phyloP scores from a whole-genome alignment of 208 protist genomes.

The Leptomonas pyrrhocoris region DNA sequence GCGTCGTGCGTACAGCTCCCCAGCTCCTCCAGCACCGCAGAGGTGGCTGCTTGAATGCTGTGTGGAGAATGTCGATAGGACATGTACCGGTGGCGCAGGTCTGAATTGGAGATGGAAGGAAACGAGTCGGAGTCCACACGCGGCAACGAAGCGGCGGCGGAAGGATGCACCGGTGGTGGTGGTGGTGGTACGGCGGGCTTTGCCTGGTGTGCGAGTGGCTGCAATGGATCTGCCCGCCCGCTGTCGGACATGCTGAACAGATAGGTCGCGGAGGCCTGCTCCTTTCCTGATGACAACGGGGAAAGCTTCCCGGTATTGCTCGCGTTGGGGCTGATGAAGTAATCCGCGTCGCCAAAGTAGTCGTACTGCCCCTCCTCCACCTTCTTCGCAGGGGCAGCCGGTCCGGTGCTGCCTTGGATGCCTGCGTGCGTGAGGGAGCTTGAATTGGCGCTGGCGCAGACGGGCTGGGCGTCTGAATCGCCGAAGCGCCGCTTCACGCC shows the following conservation, averaged over 20 bases:
- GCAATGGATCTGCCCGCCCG: background rate
- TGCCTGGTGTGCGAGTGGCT: background rate
- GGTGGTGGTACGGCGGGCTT: background rate
- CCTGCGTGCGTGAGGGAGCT: background rate
- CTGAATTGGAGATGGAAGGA: slow-evolving; percentile 25
- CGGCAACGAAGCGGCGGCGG: slow-evolving; percentile 1
- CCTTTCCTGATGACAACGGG: background rate
- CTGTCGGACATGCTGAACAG: background rate
- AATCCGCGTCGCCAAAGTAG: slow-evolving; percentile 28
- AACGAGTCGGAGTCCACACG: slow-evolving; percentile 14
- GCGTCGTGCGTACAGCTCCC: slow-evolving; percentile 59
- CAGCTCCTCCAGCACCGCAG: slow-evolving; percentile 58
- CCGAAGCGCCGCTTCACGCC: slow-evolving; percentile 1
- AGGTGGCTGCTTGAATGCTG: slow-evolving; percentile 44
- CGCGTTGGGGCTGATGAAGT: slow-evolving; percentile 12
- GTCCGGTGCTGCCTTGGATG: background rate
- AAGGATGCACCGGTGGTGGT: background rate
- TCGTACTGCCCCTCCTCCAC: slow-evolving; percentile 15
- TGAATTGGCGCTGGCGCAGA: background rate
- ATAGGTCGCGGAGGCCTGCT: slow-evolving; percentile 2
- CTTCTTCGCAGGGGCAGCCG: background rate
- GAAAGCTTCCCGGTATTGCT: slow-evolving; percentile 9
- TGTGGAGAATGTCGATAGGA: slow-evolving; percentile 28
- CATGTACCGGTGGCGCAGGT: slow-evolving; percentile 34
- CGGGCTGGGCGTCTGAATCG: background rate